Evolutionary conservation across 164 flowering plant species (phyloP), one percentile per base, ranked within the genome.

Genomic region (Sedum album): DNA sequence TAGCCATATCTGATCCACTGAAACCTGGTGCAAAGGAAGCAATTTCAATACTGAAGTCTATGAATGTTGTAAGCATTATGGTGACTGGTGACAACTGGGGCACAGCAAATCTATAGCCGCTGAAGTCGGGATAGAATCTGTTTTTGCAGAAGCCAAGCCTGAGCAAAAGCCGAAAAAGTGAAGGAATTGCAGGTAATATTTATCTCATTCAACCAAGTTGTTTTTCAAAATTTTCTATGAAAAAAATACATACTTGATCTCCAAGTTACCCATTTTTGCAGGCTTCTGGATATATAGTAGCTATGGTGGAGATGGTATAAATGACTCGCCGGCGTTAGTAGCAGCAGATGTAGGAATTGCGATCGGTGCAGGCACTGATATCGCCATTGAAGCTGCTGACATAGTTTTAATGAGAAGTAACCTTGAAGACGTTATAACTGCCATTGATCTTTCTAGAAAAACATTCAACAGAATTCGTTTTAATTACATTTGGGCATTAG

Each of bases 11-110:
- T 26, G 98, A 91, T 77, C 93, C 98, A 15, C 64, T 93, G 72
- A 93, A 93, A 76, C 91, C 92, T 1, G 82, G 82, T 46, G 92
- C 96, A 15, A 76, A 48, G 35, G 88, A 88, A 33, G 97, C 76
- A 60, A 82, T 90, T 33, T 86, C 94, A 31, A 79, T 87, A 66
- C 92, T 93, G 71, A 83, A 85, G 73, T 88, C 91, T 13, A 88
- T 90, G 96, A 82, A 85, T 14, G 71, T 93, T 8, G 77, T 36
- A 71, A 82, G 86, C 79, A 82, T 91, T 69, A 73, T 93, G 86
- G 94, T 89, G 66, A 93, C 98, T 1, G 98, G 98, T 70, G 97
- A 93, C 66, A 93, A 93, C 51, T 79, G 86, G 88, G 97, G 96
- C 25, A 93, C 98, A 17, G 98, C 98, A 18, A 81, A 77, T 81